These are phyloP conservation scores for Strobilomyces dryophilus DNA, from an alignment of 768 basidiomycete genomes.

Conservation along the genomic window DNA sequence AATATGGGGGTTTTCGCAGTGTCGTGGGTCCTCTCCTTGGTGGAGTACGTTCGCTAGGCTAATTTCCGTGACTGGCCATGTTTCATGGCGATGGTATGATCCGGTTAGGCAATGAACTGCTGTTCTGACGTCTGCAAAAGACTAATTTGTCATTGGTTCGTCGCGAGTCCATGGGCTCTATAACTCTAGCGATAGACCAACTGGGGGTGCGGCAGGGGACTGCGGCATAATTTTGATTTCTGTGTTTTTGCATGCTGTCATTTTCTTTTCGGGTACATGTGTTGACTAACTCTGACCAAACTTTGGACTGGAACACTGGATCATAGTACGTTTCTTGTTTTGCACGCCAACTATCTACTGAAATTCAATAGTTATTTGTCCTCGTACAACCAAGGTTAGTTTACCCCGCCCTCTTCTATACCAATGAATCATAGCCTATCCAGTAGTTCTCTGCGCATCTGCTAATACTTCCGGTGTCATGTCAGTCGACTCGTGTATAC, in stretches of 20 bases:
- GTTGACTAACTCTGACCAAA: background rate
- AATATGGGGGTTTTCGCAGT: constrained; percentile 33
- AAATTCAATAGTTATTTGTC: constrained; percentile 33
- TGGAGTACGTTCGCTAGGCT: constrained; percentile 23
- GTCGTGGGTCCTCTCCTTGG: constrained; percentile 43
- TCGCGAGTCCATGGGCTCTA: background rate
- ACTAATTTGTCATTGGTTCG: constrained; percentile 30
- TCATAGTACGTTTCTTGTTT: constrained; percentile 21
- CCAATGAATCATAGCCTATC: background rate
- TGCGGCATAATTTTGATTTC: constrained; percentile 31
- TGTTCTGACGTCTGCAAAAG: constrained; percentile 6
- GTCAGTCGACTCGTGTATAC: constrained; percentile 9
- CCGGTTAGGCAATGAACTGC: background rate
- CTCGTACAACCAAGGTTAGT: constrained; percentile 36
- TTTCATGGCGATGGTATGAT: constrained; percentile 38
- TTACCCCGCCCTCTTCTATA: background rate
- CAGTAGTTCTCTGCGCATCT: constrained; percentile 35
- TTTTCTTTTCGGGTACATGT: constrained; percentile 34
- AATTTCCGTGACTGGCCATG: constrained; percentile 28
- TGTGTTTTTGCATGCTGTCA: constrained; percentile 32
- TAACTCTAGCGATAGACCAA: constrained; percentile 26
- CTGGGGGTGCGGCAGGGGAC: constrained; percentile 35
- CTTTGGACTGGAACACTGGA: constrained; percentile 12
- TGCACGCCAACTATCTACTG: background rate
- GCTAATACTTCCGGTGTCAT: constrained; percentile 32